Base-by-base conservation (phyloP, 768 basidiomycete genomes). In the Brasilioporus rufonigricans region DNA sequence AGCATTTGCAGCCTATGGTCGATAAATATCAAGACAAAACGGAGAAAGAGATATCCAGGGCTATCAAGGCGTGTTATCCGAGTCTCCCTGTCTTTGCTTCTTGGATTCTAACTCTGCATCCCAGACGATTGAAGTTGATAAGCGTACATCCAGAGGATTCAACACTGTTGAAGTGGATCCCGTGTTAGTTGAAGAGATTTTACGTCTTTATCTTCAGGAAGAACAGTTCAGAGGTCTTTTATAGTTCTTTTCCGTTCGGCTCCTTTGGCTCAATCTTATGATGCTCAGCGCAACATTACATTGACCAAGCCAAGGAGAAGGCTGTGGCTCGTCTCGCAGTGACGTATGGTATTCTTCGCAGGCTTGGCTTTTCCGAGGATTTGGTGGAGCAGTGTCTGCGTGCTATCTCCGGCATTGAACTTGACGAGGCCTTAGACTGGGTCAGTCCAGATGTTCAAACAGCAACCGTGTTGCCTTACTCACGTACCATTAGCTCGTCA, bases 391-490 rank as follows among this genome's bases (percentile, higher is more conserved):
- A 88, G 61, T 97, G 93, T 67, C 70, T 98, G 43, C 71, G 74
- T 48, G 70, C 77, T 7, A 82, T 92, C 26, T 70, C 75, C 26
- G 81, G 86, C 13, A 72, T 87, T 31, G 90, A 91, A 24, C 73
- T 93, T n/a, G 95, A 98, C 16, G 89, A 93, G 48, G 93, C 91
- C 11, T 80, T 89, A 50, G 88, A 94, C 65, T 98, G 96, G 96
- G 93, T 96, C 60, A 52, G 83, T 69, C 24, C 19, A 32, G 19
- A 26, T 23, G 48, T 47, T 24, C n/a, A n/a, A n/a, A 16, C 2
- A 4, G 51, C 31, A 23, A 50, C 43, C 21, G 46, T 24, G 26
- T 32, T 44, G 18, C 36, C 49, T 31, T 41, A 10, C 59, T 61
- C 41, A 67, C n/a, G 23, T 38, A 27, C 19, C 18, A 29, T 39